Evolutionary conservation across 2,329 filamentous ascomycete species (phyloP).

Genomic region (Stachybotrys chlorohalonatus): DNA sequence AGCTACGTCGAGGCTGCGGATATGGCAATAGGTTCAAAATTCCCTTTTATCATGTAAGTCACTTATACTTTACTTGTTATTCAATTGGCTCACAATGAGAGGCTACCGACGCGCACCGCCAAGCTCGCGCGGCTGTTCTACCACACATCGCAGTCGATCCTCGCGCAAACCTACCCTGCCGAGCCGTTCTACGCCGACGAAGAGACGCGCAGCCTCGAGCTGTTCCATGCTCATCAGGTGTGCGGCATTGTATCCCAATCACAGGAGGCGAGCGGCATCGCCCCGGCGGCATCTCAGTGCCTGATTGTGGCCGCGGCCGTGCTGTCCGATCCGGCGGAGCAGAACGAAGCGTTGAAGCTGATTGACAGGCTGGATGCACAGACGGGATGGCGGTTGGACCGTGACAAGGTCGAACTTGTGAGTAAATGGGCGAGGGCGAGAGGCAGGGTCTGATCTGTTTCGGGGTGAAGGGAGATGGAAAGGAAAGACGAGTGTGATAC

Average conservation of each 20-base stretch:
- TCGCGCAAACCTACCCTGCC: slow-evolving; percentile 71
- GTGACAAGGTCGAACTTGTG: slow-evolving; percentile 64
- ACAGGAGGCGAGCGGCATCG: slow-evolving; percentile 64
- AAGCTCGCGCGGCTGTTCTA: slow-evolving; percentile 81
- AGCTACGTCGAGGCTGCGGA: slow-evolving; percentile 59
- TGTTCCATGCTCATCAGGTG: slow-evolving; percentile 71
- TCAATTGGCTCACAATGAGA: not conserved
- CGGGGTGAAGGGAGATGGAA: slow-evolving; percentile 23
- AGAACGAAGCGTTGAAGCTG: slow-evolving; percentile 71
- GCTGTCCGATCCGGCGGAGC: slow-evolving; percentile 59
- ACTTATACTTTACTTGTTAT: not conserved
- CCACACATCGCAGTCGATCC: slow-evolving; percentile 73
- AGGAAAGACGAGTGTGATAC: too few species aligned
- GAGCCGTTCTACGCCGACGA: slow-evolving; percentile 46
- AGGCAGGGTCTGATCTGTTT: slow-evolving; percentile 32
- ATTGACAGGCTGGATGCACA: slow-evolving; percentile 66
- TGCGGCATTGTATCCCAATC: slow-evolving; percentile 85
- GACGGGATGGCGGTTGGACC: slow-evolving; percentile 69
- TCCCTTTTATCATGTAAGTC: not conserved
- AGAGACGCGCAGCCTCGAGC: slow-evolving; percentile 62
- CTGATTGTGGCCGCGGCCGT: slow-evolving; percentile 70
- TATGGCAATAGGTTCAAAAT: slow-evolving; percentile 42
- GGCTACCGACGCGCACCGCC: slow-evolving; percentile 33
- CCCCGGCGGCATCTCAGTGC: slow-evolving; percentile 69
- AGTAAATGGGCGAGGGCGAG: slow-evolving; percentile 51